Percentiles rank a stretch among this genome's conserved stretches.
phyloP scores from a whole-genome alignment of 495 filamentous ascomycete species.

The Poronia punctata region DNA sequence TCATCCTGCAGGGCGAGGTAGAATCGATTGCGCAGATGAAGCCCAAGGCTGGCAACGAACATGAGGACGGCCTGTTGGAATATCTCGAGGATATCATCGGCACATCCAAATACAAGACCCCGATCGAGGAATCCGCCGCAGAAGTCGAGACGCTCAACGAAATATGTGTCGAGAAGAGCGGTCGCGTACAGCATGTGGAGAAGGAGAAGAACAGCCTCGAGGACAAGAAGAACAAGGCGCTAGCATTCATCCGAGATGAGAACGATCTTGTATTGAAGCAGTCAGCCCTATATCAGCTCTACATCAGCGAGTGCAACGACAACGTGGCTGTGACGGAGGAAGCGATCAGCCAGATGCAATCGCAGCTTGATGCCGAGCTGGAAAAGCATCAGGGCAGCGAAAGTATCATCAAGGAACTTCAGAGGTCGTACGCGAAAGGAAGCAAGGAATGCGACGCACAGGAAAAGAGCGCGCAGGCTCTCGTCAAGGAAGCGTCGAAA shows the following conservation, averaged over 20 bases:
- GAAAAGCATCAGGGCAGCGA: conserved; percentile 90
- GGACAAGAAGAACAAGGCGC: conserved; percentile 91
- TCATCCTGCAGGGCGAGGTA: conserved; percentile 96
- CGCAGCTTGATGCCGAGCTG: conserved; percentile 76
- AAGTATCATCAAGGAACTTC: conserved; percentile 80
- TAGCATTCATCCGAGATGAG: conserved; percentile 82
- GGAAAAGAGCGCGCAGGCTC: conserved; percentile 71
- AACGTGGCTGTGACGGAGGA: conserved; percentile 87
- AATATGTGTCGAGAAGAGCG: conserved; percentile 87
- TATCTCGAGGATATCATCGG: conserved; percentile 98
- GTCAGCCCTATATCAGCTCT: conserved; percentile 83
- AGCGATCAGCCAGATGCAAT: conserved; percentile 82
- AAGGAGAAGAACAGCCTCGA: conserved; percentile 89
- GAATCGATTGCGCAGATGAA: conserved; percentile 99
- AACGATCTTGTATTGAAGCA: conserved; percentile 89
- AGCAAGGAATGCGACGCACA: conserved; percentile 73
- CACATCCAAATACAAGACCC: conserved; percentile 93
- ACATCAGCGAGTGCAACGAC: conserved; percentile 76
- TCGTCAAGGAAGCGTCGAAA: conserved; percentile 82
- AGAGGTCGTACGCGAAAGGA: conserved; percentile 76
- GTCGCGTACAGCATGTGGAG: conserved; percentile 92
- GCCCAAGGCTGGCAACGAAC: conserved; percentile 85
- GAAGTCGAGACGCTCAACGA: conserved; percentile 91
- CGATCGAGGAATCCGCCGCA: conserved; percentile 85
- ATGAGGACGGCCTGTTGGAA: conserved; percentile 92